A percentile compares a stretch with the other conserved stretches of the same genome.
phyloP scores from a whole-genome alignment of 2,329 filamentous ascomycete genomes.

The Penicillium sp. region DNA sequence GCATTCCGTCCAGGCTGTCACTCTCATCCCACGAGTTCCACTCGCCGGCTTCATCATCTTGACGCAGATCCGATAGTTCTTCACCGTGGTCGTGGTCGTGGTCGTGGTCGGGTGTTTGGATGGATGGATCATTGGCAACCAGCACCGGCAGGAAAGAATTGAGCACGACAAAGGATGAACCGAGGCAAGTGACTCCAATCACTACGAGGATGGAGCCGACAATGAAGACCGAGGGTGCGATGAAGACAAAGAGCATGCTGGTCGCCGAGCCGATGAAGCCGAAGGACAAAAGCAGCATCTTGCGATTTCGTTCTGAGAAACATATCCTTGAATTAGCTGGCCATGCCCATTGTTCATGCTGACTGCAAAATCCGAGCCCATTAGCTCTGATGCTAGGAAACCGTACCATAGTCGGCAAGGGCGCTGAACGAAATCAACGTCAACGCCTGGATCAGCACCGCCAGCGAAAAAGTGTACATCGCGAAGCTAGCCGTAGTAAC shows the following conservation, averaged over 20 bases:
- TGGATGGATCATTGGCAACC: conserved; percentile 73
- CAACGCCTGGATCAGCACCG: conserved; percentile 80
- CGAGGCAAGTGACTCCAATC: conserved; percentile 84
- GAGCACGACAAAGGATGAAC: conserved; percentile 85
- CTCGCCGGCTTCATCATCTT: conserved; percentile 18
- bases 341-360: no score
- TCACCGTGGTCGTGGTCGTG: conserved; percentile 17
- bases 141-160: conserved; percentile 90
- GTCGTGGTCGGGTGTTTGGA: conserved; percentile 36
- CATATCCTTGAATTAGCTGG: neutral
- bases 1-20: conserved; percentile 25
- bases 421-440: conserved; percentile 71
- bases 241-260: conserved; percentile 83
- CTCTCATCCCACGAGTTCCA: conserved; percentile 25
- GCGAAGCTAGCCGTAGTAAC: conserved; percentile 45
- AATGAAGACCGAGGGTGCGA: conserved; percentile 73
- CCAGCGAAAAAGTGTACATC: conserved; percentile 77
- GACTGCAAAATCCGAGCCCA: no score
- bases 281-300: conserved; percentile 78
- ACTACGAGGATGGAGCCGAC: conserved; percentile 79
- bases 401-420: conserved; percentile 77
- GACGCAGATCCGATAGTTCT: conserved; percentile 29
- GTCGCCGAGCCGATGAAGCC: conserved; percentile 75
- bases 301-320: conserved; percentile 60
- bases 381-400: neutral